A percentile compares a stretch with the other conserved stretches of the same genome.
Conservation (phyloP, 768 basidiomycete species). For the Phylloporus scabripes region DNA sequence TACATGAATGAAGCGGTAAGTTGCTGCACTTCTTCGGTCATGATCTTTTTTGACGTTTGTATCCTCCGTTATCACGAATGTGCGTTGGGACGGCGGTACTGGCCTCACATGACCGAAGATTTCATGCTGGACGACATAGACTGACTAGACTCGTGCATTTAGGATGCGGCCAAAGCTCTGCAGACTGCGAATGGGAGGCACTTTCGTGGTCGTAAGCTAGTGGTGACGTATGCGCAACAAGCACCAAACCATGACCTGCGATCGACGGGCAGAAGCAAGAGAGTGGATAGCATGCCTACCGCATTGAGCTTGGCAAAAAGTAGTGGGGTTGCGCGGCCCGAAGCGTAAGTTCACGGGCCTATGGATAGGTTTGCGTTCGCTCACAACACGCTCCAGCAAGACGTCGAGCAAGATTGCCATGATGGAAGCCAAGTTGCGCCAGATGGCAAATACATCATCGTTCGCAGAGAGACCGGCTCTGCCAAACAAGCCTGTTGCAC, state of each 20-base stretch:
- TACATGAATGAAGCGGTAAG: slow-evolving; percentile 75
- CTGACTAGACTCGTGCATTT: slow-evolving; percentile 23
- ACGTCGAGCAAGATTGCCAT: slow-evolving; percentile 87
- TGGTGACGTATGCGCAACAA: slow-evolving; percentile 91
- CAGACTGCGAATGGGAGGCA: slow-evolving; percentile 69
- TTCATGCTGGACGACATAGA: slow-evolving; percentile 2
- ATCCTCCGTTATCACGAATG: slow-evolving; percentile 16
- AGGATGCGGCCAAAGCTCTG: slow-evolving; percentile 86
- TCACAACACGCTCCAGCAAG: slow-evolving; percentile 35
- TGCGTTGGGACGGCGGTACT: slow-evolving; percentile 16
- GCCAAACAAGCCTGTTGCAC: slow-evolving; percentile 18
- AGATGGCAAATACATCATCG: slow-evolving; percentile 48
- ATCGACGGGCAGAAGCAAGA: slow-evolving; percentile 31
- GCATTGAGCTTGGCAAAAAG: slow-evolving; percentile 86
- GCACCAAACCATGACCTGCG: slow-evolving; percentile 43
- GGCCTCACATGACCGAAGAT: slow-evolving; percentile 20
- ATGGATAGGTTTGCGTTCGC: slow-evolving; percentile 1
- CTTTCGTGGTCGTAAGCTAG: slow-evolving; percentile 79
- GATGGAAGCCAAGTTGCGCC: slow-evolving; percentile 91
- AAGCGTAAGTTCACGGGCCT: slow-evolving; percentile 35
- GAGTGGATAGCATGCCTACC: slow-evolving; percentile 69
- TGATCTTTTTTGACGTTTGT: slow-evolving; percentile 24
- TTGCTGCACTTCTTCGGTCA: slow-evolving; percentile 24
- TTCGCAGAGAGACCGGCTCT: slow-evolving; percentile 19
- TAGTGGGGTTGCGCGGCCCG: slow-evolving; percentile 42